Percentiles rank a stretch among this genome's conserved stretches.
Conservation (phyloP, 768 basidiomycete genomes). For the Mycena belliarum region DNA sequence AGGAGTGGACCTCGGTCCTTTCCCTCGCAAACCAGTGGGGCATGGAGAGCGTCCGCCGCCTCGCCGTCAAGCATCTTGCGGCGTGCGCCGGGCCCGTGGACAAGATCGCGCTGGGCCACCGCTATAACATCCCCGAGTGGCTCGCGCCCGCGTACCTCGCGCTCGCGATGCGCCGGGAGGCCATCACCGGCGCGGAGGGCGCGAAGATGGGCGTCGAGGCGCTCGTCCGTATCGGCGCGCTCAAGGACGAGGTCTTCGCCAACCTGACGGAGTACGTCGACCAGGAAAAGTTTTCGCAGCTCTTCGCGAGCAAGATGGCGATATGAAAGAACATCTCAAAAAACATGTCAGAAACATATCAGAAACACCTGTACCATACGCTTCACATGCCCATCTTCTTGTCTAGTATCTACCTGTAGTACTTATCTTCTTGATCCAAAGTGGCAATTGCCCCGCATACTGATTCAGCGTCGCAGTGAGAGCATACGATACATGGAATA, state of each 20-base stretch:
- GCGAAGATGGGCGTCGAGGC: slow-evolving; percentile 32
- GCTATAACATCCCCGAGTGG: slow-evolving; percentile 34
- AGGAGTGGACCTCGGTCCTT: slow-evolving; percentile 41
- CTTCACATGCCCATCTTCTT: background rate
- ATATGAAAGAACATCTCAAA: slow-evolving; percentile 3
- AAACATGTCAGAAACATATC: background rate
- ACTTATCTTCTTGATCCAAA: background rate
- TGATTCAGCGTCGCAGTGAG: too few species aligned
- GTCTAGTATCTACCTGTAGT: background rate
- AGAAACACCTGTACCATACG: background rate
- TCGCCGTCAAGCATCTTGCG: slow-evolving; percentile 34
- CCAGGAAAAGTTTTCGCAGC: slow-evolving; percentile 10
- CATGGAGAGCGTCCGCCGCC: slow-evolving; percentile 30
- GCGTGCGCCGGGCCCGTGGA: slow-evolving; percentile 30
- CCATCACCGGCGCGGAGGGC: slow-evolving; percentile 30
- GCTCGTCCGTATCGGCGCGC: slow-evolving; percentile 33
- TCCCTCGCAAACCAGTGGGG: slow-evolving; percentile 31
- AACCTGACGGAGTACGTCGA: slow-evolving; percentile 17
- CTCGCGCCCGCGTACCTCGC: slow-evolving; percentile 37
- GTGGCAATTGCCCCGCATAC: background rate
- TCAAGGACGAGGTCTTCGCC: slow-evolving; percentile 29
- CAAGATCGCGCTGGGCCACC: slow-evolving; percentile 33
- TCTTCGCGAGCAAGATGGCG: slow-evolving; percentile 15
- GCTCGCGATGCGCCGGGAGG: slow-evolving; percentile 30
- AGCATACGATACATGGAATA: too few species aligned